Conservation (phyloP, 345 rosid genomes). For the Mangifera indica region DNA sequence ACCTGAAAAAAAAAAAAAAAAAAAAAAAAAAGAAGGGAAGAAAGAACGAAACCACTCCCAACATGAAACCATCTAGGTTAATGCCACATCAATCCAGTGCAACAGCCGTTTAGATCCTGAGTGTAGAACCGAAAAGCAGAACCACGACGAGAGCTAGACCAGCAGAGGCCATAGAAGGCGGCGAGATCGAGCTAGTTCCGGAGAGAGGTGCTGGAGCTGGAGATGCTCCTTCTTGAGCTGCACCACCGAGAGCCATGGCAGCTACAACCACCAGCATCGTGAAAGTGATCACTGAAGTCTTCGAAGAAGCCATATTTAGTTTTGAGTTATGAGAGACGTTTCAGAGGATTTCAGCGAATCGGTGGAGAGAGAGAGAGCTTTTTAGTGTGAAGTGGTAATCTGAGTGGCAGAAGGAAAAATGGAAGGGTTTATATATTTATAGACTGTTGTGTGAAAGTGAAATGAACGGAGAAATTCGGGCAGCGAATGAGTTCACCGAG, state of each 20-base stretch:
- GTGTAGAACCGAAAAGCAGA: conserved; percentile 45
- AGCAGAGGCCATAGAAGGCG: conserved; percentile 43
- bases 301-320: conserved; percentile 42
- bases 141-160: conserved; percentile 38
- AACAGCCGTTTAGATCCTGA: conserved; percentile 43
- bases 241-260: conserved; percentile 32
- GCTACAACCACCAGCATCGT: conserved; percentile 33
- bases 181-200: conserved; percentile 42
- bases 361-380: background rate
- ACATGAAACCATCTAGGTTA: background rate
- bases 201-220: conserved; percentile 62
- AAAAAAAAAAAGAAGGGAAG: background rate
- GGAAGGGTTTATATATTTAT: conserved; percentile 34
- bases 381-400: too few species aligned
- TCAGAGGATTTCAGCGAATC: background rate
- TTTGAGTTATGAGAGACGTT: background rate
- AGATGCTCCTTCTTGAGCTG: conserved; percentile 42
- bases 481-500: conserved; percentile 19
- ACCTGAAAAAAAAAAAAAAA: background rate
- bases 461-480: conserved; percentile 5
- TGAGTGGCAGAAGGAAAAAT: background rate
- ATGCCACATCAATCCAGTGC: background rate
- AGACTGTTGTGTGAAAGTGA: conserved; percentile 11
- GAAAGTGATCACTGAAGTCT: conserved; percentile 30
- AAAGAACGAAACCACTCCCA: background rate